phyloP scores from a whole-genome alignment of 768 basidiomycete species.

The Pseudohyphozyma bogoriensis region DNA sequence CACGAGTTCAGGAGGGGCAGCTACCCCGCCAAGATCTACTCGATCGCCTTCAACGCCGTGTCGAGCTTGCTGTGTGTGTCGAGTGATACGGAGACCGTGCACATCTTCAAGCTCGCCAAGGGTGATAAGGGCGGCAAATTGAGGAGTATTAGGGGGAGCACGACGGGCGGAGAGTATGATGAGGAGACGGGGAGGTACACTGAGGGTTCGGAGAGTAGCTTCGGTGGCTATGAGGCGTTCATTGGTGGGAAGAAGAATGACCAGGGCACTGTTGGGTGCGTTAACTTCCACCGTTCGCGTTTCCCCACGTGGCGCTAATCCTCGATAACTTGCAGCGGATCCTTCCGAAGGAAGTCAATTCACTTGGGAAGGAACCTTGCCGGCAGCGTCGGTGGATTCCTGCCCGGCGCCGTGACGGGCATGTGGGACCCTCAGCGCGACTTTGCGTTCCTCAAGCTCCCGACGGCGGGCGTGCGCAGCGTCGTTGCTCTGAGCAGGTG shows the following conservation, averaged over 20 bases:
- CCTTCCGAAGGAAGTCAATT: conserved; percentile 57
- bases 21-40: conserved; percentile 72
- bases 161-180: conserved; percentile 29
- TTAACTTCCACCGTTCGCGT: background rate
- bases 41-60: conserved; percentile 72
- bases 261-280: conserved; percentile 31
- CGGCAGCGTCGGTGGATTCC: conserved; percentile 68
- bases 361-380: conserved; percentile 66
- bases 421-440: conserved; percentile 95
- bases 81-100: conserved; percentile 87
- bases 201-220: conserved; percentile 35
- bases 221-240: conserved; percentile 66
- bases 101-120: conserved; percentile 78
- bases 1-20: conserved; percentile 92
- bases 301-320: background rate
- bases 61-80: conserved; percentile 78
- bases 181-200: conserved; percentile 23
- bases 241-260: conserved; percentile 62
- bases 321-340: conserved; percentile 10
- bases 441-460: conserved; percentile 81
- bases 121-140: conserved; percentile 30
- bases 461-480: conserved; percentile 64
- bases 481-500: conserved; percentile 84
- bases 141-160: conserved; percentile 20
- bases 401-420: conserved; percentile 81